Conservation (phyloP, 1,139 yeast species). For the Blastobotrys proliferans region DNA sequence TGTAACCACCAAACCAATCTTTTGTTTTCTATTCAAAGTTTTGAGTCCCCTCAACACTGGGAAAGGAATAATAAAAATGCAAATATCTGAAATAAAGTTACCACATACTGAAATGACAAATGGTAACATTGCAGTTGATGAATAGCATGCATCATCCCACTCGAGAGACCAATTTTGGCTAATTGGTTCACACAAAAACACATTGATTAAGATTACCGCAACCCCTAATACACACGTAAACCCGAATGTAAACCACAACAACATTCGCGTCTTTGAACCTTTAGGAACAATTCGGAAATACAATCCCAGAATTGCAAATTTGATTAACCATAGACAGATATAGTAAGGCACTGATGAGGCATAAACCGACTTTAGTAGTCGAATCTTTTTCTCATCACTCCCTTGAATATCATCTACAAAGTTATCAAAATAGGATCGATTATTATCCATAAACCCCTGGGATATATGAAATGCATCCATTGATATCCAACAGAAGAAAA, state of each 20-base stretch:
- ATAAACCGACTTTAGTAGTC: conserved; percentile 28
- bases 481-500: conserved; percentile 30
- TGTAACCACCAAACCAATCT: conserved; percentile 28
- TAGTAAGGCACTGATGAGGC: conserved; percentile 32
- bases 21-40: conserved; percentile 23
- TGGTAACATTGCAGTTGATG: conserved; percentile 30
- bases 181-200: conserved; percentile 31
- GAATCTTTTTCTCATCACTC: conserved; percentile 18
- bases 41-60: conserved; percentile 27
- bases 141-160: conserved; percentile 24
- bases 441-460: conserved; percentile 29
- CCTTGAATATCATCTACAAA: conserved; percentile 22
- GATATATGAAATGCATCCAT: conserved; percentile 27
- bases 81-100: conserved; percentile 28
- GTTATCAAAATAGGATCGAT: conserved; percentile 26
- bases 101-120: conserved; percentile 28
- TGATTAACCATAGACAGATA: conserved; percentile 30
- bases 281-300: conserved; percentile 30
- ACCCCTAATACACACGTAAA: conserved; percentile 20
- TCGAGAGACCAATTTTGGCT: conserved; percentile 30
- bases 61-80: conserved; percentile 31
- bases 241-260: conserved; percentile 22
- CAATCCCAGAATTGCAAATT: conserved; percentile 30
- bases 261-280: conserved; percentile 24
- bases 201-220: conserved; percentile 25